phyloP scores from a whole-genome alignment of 116 monocot genomes.

The Iris pallida region DNA sequence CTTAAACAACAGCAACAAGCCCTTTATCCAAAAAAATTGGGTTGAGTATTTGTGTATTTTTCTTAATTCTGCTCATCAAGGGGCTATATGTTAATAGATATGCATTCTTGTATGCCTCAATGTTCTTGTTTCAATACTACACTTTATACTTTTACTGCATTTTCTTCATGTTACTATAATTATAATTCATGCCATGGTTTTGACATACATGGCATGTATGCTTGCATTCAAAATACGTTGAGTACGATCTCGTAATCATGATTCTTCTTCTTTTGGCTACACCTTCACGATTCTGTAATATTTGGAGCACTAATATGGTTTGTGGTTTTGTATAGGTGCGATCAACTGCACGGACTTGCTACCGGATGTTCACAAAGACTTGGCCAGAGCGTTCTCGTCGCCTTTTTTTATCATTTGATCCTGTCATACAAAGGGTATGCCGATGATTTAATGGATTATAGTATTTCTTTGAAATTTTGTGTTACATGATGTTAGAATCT shows the following conservation, averaged over 20 bases:
- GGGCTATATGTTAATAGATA: too few relatives aligned
- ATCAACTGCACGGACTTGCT: constrained; percentile 85
- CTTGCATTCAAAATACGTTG: background rate
- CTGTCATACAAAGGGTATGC: constrained; percentile 88
- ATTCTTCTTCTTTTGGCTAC: background rate
- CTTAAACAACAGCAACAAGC: too few relatives aligned
- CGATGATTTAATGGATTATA: background rate
- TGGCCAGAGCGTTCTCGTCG: constrained; percentile 97
- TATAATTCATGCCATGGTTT: too few relatives aligned
- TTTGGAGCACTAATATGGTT: too few relatives aligned
- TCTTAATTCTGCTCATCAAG: too few relatives aligned
- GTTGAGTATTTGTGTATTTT: too few relatives aligned
- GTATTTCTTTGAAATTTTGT: background rate
- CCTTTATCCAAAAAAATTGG: too few relatives aligned
- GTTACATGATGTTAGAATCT: background rate
- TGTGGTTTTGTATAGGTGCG: constrained; percentile 48
- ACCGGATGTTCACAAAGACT: constrained; percentile 90
- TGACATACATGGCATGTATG: background rate
- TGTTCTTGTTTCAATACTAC: too few relatives aligned
- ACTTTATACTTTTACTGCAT: too few relatives aligned
- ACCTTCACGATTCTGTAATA: too few relatives aligned
- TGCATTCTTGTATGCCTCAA: too few relatives aligned
- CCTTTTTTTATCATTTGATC: constrained; percentile 81
- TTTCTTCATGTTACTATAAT: too few relatives aligned
- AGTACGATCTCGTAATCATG: background rate